Base-by-base conservation (phyloP, 1,284 basidiomycete genomes). In the Ganoderma meredithae region DNA sequence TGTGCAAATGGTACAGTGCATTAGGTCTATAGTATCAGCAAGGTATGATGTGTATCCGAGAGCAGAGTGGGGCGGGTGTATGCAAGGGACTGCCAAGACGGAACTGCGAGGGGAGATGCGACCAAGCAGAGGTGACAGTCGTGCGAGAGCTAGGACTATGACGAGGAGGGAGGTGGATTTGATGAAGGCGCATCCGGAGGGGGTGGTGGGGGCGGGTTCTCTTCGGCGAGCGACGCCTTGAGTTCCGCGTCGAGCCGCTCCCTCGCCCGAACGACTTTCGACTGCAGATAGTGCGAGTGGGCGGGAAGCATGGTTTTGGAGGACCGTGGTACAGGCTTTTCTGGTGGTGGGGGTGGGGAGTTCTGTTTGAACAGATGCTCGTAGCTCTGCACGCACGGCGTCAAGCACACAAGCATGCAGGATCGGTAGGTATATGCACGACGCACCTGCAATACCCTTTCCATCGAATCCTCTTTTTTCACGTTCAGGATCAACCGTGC, bases 301-400 rank as follows among this genome's bases (percentile, higher is more conserved):
- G 82, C 78, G n/a, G 86, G 85, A 36, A 81, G 78, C 78, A 22
- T 76, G 69, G 67, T 78, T 62, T 61, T 74, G 19, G 72, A 73
- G 0, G 82, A 73, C 27, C 39, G 36, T 39, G 58, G 39, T 58
- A 82, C 72, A 9, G 86, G 81, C 74, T 88, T 84, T 55, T 86
- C 81, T 27, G 86, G 81, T 62, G 87, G 82, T 60, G 88, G 84
- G n/a, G 87, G 87, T 9, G 91, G 90, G 60, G 92, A 86, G 82
- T 99, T 96, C 68, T 90, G 89, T 79, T 93, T 92, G 85, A 99
- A 98, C 65, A 99, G 85, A 76, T 94, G 91, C 74, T 99, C 95
- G 77, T 98, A 99, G 77, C 93, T 90, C 95, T 98, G 80, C 8
- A 40, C 1, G 22, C 12, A 25, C 13, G 15, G 80, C 7, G 43